phyloP scores from a whole-genome alignment of 1,284 basidiomycete species.

The Ganoderma resinaceum region DNA sequence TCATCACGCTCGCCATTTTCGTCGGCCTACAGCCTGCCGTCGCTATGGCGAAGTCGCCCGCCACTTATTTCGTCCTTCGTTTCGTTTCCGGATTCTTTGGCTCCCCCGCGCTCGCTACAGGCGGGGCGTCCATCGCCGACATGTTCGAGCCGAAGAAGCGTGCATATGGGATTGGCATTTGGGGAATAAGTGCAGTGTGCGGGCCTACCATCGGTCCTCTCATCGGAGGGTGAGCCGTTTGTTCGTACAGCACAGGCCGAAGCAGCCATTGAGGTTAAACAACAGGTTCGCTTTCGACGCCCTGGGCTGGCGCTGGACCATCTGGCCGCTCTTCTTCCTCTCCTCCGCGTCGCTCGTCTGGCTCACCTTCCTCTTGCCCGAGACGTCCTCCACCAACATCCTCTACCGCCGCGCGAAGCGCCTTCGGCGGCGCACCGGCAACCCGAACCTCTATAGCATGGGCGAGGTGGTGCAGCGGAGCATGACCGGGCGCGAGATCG shows the following conservation, averaged over 20 bases:
- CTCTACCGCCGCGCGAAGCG: constrained; percentile 44
- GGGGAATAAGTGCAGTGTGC: constrained; percentile 62
- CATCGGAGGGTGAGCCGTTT: constrained; percentile 40
- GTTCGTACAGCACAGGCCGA: too few species aligned
- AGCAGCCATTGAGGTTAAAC: neutral
- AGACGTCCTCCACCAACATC: constrained; percentile 54
- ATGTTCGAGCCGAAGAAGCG: constrained; percentile 59
- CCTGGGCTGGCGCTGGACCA: constrained; percentile 57
- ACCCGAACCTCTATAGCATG: constrained; percentile 34
- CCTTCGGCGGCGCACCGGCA: constrained; percentile 40
- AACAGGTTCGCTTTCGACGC: constrained; percentile 46
- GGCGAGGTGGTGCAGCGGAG: constrained; percentile 38
- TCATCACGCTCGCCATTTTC: constrained; percentile 61
- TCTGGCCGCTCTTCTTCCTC: constrained; percentile 62
- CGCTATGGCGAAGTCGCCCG: constrained; percentile 62
- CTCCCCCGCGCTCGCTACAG: constrained; percentile 45
- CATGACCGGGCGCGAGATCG: constrained; percentile 32
- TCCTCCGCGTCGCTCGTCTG: constrained; percentile 46
- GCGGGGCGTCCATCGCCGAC: constrained; percentile 45
- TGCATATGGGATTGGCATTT: constrained; percentile 63
- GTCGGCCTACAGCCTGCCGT: constrained; percentile 63
- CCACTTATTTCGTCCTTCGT: constrained; percentile 63
- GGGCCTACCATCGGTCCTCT: constrained; percentile 54
- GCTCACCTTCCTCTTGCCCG: constrained; percentile 56
- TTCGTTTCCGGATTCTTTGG: constrained; percentile 68